Evolutionary conservation across 306 rosid species (phyloP).

Genomic region (Parietaria judaica): DNA sequence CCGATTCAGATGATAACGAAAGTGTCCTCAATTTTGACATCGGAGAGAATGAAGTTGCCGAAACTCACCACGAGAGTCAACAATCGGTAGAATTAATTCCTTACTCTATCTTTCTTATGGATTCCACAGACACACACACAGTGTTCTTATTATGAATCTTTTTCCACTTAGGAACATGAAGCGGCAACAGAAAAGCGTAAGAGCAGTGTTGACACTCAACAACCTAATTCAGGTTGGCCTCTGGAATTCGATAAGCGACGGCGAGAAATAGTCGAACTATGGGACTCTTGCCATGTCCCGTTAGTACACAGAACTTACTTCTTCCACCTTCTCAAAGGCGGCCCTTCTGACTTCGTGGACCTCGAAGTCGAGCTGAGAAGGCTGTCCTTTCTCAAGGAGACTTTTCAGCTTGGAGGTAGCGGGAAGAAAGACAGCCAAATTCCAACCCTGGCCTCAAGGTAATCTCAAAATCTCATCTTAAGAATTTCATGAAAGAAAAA

Average conservation of each 20-base stretch:
- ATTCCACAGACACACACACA: neutral
- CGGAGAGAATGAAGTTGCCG: conserved; percentile 17
- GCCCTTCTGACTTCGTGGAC: conserved; percentile 64
- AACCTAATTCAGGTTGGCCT: conserved; percentile 19
- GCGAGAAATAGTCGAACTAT: conserved; percentile 58
- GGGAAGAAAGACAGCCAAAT: conserved; percentile 20
- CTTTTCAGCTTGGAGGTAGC: conserved; percentile 34
- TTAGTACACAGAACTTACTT: conserved; percentile 71
- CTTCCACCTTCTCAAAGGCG: conserved; percentile 76
- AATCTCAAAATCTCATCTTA: conserved; percentile 7
- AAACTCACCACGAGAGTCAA: conserved; percentile 13
- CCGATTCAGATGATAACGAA: conserved; percentile 48
- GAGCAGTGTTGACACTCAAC: conserved; percentile 4
- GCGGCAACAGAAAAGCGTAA: neutral
- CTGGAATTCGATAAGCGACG: conserved; percentile 49
- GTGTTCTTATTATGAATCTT: neutral
- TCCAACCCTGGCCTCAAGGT: conserved; percentile 67
- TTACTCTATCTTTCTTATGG: neutral
- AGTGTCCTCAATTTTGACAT: conserved; percentile 50
- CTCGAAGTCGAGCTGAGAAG: conserved; percentile 75
- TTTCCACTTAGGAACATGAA: neutral
- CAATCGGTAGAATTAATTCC: conserved; percentile 22
- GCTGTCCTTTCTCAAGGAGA: conserved; percentile 47
- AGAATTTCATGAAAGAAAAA: neutral
- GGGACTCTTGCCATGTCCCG: conserved; percentile 71